Conservation (phyloP, 371 early-diverging fungal genomes). For the Capniomyces stellatus region DNA sequence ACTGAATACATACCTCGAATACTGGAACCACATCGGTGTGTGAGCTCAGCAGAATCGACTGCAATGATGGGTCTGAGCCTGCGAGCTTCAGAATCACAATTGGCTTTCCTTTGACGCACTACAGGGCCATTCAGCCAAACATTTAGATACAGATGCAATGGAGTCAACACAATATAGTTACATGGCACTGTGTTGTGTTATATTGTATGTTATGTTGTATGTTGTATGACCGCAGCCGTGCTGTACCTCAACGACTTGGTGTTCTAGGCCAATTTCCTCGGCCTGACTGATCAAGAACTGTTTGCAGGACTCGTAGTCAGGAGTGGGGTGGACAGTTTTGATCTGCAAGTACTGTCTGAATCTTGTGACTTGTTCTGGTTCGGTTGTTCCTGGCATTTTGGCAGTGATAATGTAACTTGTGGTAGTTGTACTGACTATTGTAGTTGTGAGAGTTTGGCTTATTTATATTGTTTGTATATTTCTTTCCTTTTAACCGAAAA, state of each 20-base stretch:
- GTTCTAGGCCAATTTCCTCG: conserved; percentile 38
- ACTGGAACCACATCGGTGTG: conserved; percentile 80
- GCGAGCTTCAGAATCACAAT: conserved; percentile 44
- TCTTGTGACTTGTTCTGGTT: conserved; percentile 30
- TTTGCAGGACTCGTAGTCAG: conserved; percentile 42
- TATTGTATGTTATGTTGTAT: background rate
- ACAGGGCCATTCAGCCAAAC: background rate
- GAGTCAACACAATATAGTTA: background rate
- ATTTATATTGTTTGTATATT: too few species aligned
- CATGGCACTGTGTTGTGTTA: background rate
- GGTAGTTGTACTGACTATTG: too few species aligned
- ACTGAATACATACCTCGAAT: conserved; percentile 10
- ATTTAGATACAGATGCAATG: background rate
- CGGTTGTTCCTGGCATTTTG: too few species aligned
- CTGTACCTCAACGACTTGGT: conserved; percentile 31
- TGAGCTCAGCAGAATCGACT: conserved; percentile 49
- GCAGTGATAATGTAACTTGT: too few species aligned
- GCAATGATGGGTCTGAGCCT: conserved; percentile 33
- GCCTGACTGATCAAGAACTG: conserved; percentile 38
- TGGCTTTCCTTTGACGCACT: conserved; percentile 40
- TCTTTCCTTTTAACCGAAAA: too few species aligned
- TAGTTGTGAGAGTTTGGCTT: too few species aligned
- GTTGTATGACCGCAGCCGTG: too few species aligned
- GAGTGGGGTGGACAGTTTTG: conserved; percentile 59
- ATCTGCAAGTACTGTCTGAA: conserved; percentile 60